phyloP scores from a whole-genome alignment of 2,329 filamentous ascomycete species.

The Elsinoe arachidis region DNA sequence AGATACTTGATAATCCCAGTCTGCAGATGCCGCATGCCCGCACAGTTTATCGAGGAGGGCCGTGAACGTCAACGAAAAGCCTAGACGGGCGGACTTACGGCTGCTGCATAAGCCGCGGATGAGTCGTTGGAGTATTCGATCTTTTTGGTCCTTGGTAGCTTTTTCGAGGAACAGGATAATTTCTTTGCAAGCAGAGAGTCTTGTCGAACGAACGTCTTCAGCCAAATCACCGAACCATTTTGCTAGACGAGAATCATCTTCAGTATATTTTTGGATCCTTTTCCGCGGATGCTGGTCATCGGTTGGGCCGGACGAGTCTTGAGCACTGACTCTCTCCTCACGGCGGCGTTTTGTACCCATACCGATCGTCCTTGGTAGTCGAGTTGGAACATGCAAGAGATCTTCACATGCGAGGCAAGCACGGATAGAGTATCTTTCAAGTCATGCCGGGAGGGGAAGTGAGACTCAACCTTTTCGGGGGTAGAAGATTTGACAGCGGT shows the following conservation, averaged over 20 bases:
- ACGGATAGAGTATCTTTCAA: not conserved
- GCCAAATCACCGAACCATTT: constrained; percentile 40
- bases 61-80: constrained; percentile 45
- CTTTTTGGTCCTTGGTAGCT: constrained; percentile 31
- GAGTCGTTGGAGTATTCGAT: constrained; percentile 42
- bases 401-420: constrained; percentile 6
- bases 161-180: constrained; percentile 35
- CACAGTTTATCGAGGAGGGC: constrained; percentile 38
- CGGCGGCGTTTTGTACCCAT: constrained; percentile 19
- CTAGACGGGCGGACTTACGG: constrained; percentile 76
- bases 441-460: not conserved
- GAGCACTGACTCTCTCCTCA: constrained; percentile 12
- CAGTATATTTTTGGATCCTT: constrained; percentile 28
- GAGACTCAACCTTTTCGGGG: not conserved
- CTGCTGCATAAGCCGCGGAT: constrained; percentile 85
- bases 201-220: constrained; percentile 36
- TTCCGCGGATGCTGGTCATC: constrained; percentile 18
- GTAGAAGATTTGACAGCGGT: not conserved
- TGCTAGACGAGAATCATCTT: constrained; percentile 35
- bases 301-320: constrained; percentile 1
- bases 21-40: constrained; percentile 31
- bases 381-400: not conserved
- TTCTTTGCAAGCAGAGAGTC: constrained; percentile 38
- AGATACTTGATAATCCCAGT: constrained; percentile 40
- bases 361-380: not conserved